Evolutionary conservation across 306 rosid species (phyloP), one percentile per base, ranked within the genome.

Genomic region (Citrullus mucosospermus): DNA sequence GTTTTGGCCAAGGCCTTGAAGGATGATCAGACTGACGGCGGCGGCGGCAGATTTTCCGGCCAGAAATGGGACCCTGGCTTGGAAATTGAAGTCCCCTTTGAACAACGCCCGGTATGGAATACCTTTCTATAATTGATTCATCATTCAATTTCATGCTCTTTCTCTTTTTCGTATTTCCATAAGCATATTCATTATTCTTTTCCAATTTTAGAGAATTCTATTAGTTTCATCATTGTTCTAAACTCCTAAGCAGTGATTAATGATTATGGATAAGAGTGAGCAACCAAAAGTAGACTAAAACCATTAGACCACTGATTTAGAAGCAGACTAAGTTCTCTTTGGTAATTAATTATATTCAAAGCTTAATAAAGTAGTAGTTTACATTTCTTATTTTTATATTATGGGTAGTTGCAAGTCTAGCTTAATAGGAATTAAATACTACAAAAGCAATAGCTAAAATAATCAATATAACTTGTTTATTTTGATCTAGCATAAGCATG

Each of bases 51-150:
- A 60, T 92, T 88, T 72, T 90, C 85, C 2, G 92, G 96, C 51
- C 90, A 82, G 69, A 95, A 90, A 81, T 95, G 97, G 97, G 92
- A 95, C 57, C 96, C 97, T 10, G 93, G 90, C 62, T 78, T 90
- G 86, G 97, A 95, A 86, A 84, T 92, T 71, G 99, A 85, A 80
- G 96, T 95, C 85, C 97, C 99, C 41, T 95, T 86, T 75, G 97
- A 95, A 80, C 99, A 91, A 87, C 91, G 97, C 69, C 97, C 96
- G 91, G 97, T 92, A 91, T 28, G 88, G 86, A 6, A 41, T 15
- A 67, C 1, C 32, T 14, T 41, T 36, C 75, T 32, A 55, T 6
- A 39, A 34, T 61, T 30, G 10, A 25, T 78, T 34, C 11, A 53
- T 60, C 62, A 43, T 20, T 55, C 59, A 51, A 13, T 15, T 13